Percentiles rank a stretch among this genome's conserved stretches.
These are phyloP conservation scores for Metarhizium guizhouense DNA, from an alignment of 2,329 filamentous ascomycete genomes.

Conservation along the genomic window DNA sequence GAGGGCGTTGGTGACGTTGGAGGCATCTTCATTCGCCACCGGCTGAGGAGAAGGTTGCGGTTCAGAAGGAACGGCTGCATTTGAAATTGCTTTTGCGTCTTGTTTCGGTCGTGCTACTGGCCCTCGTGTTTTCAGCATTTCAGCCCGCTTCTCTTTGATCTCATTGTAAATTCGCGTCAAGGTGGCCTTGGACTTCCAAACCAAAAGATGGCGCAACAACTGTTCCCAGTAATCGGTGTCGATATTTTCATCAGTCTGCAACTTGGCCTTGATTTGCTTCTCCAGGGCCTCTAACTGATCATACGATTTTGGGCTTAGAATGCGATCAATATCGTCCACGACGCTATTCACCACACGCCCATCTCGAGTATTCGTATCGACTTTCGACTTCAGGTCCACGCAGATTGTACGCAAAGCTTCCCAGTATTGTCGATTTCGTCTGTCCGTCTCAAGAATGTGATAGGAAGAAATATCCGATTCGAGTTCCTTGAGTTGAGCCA, in stretches of 20 bases:
- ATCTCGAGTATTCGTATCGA: conserved; percentile 51
- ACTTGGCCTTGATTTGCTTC: conserved; percentile 75
- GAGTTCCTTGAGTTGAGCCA: conserved; percentile 61
- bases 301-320: conserved; percentile 76
- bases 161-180: conserved; percentile 69
- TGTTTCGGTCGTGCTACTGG: conserved; percentile 4
- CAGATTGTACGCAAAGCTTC: conserved; percentile 81
- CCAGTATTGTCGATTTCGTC: conserved; percentile 82
- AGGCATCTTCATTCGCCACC: conserved; percentile 65
- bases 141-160: conserved; percentile 34
- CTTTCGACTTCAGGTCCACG: conserved; percentile 61
- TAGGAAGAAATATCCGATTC: conserved; percentile 78
- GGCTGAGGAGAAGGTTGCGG: not conserved
- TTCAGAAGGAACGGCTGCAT: not conserved
- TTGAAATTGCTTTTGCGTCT: not conserved
- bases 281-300: conserved; percentile 83
- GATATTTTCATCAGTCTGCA: conserved; percentile 82
- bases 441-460: conserved; percentile 68
- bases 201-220: conserved; percentile 69
- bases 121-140: conserved; percentile 1
- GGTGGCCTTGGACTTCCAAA: conserved; percentile 89
- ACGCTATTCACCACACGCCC: conserved; percentile 75
- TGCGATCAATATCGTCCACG: conserved; percentile 75
- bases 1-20: conserved; percentile 75
- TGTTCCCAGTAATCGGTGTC: conserved; percentile 98